Evolutionary conservation across 768 basidiomycete species (phyloP), one percentile per base, ranked within the genome.

Genomic region (Leucosporidium creatinivorum): DNA sequence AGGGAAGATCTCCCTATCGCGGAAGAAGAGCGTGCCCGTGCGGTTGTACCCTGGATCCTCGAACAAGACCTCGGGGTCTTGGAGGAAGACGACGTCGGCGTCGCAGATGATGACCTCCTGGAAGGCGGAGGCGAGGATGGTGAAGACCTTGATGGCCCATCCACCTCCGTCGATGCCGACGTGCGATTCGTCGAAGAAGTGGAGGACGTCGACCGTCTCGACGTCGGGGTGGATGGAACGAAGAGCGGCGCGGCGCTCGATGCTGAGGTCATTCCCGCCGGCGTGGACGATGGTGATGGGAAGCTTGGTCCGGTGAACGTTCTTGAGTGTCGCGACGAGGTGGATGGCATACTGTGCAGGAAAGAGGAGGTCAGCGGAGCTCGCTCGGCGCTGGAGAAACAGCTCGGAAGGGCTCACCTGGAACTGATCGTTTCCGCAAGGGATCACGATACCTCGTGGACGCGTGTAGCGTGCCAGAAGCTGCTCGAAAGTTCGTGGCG

Each of bases 61-160:
- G 48, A 68, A 68, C 54, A 72, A 48, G 23, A 48, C 47, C 12
- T 60, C 62, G 6, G 71, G 71, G 36, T 69, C 62, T 65, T 72
- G 58, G 7, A 44, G 28, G 48, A 61, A 61, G 26, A 61, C 47
- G 48, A 48, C 33, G 51, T 56, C 62, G 26, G 48, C 57, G 47
- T 36, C 44, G 47, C 23, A 6, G 39, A 28, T 56, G 33, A 57
- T 58, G 36, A 39, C n/a, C 36, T 58, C 58, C 13, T 58, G 25
- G 36, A 72, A 72, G 25, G 65, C 62, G 5, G 61, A 63, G 47
- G 70, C 70, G 39, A 73, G 52, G 33, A 69, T 62, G 23, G 71
- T 68, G 33, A 73, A 73, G 31, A 48, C 58, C 56, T 73, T 73
- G 66, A 73, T 69, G 10, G 71, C 71, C 71, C 71, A 73, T 21